These are phyloP conservation scores for Oryza australiensis DNA, from an alignment of 176 grass and related monocot genomes.

Conservation along the genomic window DNA sequence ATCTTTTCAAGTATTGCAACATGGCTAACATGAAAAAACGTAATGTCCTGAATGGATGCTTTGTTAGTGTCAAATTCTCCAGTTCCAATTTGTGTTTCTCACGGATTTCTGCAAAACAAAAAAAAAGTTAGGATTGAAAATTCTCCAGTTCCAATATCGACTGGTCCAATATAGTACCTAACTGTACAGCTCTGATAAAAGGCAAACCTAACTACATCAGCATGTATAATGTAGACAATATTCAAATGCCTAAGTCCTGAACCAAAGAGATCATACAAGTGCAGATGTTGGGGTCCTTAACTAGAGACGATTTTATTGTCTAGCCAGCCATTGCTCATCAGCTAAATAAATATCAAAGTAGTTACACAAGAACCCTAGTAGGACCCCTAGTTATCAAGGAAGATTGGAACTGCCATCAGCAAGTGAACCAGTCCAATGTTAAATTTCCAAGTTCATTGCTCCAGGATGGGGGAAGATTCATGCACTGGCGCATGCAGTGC, in stretches of 20 bases:
- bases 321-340: neutral
- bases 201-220: constrained; percentile 13
- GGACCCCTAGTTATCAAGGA: too few species aligned
- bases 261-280: constrained; percentile 7
- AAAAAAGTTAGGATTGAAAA: neutral
- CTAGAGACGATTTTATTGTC: neutral
- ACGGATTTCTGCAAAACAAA: constrained; percentile 69
- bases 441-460: constrained; percentile 18
- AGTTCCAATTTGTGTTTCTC: constrained; percentile 74
- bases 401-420: too few species aligned
- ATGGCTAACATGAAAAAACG: constrained; percentile 70
- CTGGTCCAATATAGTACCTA: constrained; percentile 7
- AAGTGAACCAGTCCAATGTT: too few species aligned
- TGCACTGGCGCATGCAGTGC: neutral
- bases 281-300: neutral
- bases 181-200: neutral
- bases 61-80: constrained; percentile 70
- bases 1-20: constrained; percentile 67
- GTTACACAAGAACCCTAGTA: too few species aligned
- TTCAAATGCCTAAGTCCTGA: neutral
- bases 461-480: neutral
- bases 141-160: constrained; percentile 1
- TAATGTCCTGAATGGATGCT: constrained; percentile 79
- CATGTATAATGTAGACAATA: neutral
- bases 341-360: too few species aligned